Evolutionary conservation across 495 filamentous ascomycete genomes (phyloP), one percentile per base, ranked within the genome.

Genomic region (Penicillium diatomitis): DNA sequence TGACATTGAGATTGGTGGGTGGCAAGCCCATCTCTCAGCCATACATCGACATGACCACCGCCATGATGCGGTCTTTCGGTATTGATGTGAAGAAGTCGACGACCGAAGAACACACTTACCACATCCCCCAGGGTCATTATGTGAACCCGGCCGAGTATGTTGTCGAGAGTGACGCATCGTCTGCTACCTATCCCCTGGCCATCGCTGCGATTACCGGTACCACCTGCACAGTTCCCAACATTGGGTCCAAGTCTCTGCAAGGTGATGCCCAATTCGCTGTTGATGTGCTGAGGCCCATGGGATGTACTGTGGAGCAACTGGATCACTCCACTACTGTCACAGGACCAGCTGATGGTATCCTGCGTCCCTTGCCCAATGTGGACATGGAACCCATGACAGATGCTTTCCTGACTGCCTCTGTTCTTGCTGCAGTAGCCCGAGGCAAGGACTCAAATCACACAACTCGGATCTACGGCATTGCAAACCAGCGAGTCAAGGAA

Each of bases 331-430:
- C 92, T 8, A 97, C 91, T 2, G 94, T 99, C 9, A 92, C 82
- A 38, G 92, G 92, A 3, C 91, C 91, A n/a, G 67, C 77, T 10
- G 69, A 70, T 47, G 91, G 90, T 27, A 67, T 75, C 4, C 68
- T 99, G 38, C 82, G 82, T 52, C 77, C 83, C 0, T 66, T 88
- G 7, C 74, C 82, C 2, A 79, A 90, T 41, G 82, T 97, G 29
- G 90, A 99, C 59, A 99, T 99, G 92, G 92, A 96, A 61, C 87
- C 90, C 10, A 99, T 99, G 92, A 99, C 92, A 0, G 92, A 99
- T 72, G 92, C 92, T 45, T 99, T 99, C 77, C 73, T 99, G 31
- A 94, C 87, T 29, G 92, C 92, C 11, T 91, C 88, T 8, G 87
- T 95, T 32, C 81, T 99, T 44, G 94, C 90, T 10, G 92, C 92